These are phyloP conservation scores for Drosera spatulata DNA, from an alignment of 179 eudicot genomes.

Conservation along the genomic window DNA sequence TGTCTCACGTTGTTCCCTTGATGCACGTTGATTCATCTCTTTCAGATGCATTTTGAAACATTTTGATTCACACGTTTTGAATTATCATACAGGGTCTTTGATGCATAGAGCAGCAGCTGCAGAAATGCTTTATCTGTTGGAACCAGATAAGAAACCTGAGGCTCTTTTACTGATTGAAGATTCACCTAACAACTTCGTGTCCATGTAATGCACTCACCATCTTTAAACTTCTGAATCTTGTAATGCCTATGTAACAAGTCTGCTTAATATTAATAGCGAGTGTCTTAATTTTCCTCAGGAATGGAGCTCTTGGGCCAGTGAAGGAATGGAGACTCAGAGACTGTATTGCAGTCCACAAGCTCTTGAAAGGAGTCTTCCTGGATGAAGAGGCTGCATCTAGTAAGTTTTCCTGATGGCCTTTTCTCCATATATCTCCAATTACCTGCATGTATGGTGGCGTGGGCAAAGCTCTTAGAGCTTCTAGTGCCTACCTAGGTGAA, in stretches of 20 bases:
- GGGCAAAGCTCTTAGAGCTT: too few relatives aligned
- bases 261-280: neutral
- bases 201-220: slow-evolving; percentile 34
- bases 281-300: slow-evolving; percentile 20
- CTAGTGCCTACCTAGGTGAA: too few relatives aligned
- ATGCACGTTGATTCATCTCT: neutral
- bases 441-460: neutral
- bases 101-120: slow-evolving; percentile 93
- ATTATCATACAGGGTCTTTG: slow-evolving; percentile 58
- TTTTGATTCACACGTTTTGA: neutral
- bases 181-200: slow-evolving; percentile 34
- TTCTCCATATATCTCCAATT: neutral
- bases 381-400: slow-evolving; percentile 72
- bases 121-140: slow-evolving; percentile 71
- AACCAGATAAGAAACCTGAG: slow-evolving; percentile 63
- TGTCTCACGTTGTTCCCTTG: neutral
- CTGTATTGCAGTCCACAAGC: slow-evolving; percentile 68
- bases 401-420: slow-evolving; percentile 22
- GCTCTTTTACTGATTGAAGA: slow-evolving; percentile 66
- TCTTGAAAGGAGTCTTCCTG: slow-evolving; percentile 33
- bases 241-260: too few relatives aligned
- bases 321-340: slow-evolving; percentile 70
- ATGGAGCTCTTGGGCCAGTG: slow-evolving; percentile 45
- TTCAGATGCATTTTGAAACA: too few relatives aligned
- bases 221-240: too few relatives aligned